Evolutionary conservation across 352 stramenopile genomes (phyloP), one percentile per base, ranked within the genome.

Genomic region (Phytophthora vignae): DNA sequence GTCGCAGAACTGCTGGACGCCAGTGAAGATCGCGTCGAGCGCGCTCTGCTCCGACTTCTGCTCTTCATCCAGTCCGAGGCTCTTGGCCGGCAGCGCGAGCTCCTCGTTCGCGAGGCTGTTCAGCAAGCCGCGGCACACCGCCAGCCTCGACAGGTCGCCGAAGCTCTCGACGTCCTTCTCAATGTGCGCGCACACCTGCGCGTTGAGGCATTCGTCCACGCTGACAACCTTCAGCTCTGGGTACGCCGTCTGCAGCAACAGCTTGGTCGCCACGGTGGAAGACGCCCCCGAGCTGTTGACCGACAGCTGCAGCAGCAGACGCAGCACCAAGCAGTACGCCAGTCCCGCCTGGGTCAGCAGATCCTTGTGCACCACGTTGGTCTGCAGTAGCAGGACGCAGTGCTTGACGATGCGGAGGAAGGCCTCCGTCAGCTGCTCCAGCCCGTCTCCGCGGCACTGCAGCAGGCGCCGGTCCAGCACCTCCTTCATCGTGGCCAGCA

Each of bases 291-390:
- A 64, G 65, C 12, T 49, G 42, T 33, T 33, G 9, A 49, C 48
- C n/a, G 61, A 61, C n/a, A 77, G 57, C n/a, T 79, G 65, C 9
- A 92, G 55, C 14, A 94, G 55, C 36, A 94, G 31, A 4, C 86
- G 86, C 25, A 91, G 64, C n/a, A 93, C 53, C 8, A 94, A 74
- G 50, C 85, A 90, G 66, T 90, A 90, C 10, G 84, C 82, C 17
- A 95, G 71, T 4, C 84, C 88, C 4, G 87, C 85, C 62, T 93
- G 87, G 0, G 88, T 95, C 5, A 95, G 79, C 59, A 95, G 57
- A 11, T 94, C 86, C 67, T 95, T 95, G 70, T 91, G 84, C n/a
- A 93, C 85, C 21, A 93, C 88, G 17, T 55, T 70, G 2, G 86
- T 93, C 63, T 88, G 76, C 44, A 95, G 57, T 36, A 95, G 73